Percentiles rank a stretch among this genome's conserved stretches.
These are phyloP conservation scores for Combretum micranthum DNA, from an alignment of 345 rosid genomes.

Conservation along the genomic window DNA sequence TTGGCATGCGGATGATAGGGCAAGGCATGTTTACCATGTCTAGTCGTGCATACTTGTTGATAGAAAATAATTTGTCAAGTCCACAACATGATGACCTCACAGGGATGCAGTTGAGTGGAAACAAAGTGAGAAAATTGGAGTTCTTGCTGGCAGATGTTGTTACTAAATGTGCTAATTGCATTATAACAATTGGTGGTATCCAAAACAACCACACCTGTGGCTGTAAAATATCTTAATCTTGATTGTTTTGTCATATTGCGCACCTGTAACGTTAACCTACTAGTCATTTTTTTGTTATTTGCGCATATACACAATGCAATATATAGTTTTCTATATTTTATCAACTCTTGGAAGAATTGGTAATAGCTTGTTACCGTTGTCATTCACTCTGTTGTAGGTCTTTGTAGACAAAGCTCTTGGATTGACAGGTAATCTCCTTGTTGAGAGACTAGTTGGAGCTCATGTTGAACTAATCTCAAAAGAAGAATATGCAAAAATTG, in stretches of 20 bases:
- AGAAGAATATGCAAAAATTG: constrained; percentile 79
- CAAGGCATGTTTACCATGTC: too few relatives aligned
- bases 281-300: too few relatives aligned
- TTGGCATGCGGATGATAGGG: too few relatives aligned
- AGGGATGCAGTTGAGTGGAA: constrained; percentile 92
- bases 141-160: constrained; percentile 86
- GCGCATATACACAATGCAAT: too few relatives aligned
- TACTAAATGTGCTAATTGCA: constrained; percentile 70
- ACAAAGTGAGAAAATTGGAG: constrained; percentile 82
- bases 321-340: too few relatives aligned
- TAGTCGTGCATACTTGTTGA: not conserved
- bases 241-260: constrained; percentile 64
- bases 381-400: constrained; percentile 32
- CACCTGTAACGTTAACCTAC: constrained; percentile 54
- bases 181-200: constrained; percentile 82
- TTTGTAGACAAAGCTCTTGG: constrained; percentile 87
- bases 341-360: too few relatives aligned
- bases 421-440: constrained; percentile 75
- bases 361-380: not conserved
- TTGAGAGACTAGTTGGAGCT: constrained; percentile 86
- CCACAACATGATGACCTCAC: constrained; percentile 74
- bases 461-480: constrained; percentile 74
- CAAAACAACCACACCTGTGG: constrained; percentile 94
- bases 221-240: constrained; percentile 77
- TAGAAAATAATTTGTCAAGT: not conserved